phyloP scores from a whole-genome alignment of 2,329 filamentous ascomycete genomes.

The Neofusicoccum sp. region DNA sequence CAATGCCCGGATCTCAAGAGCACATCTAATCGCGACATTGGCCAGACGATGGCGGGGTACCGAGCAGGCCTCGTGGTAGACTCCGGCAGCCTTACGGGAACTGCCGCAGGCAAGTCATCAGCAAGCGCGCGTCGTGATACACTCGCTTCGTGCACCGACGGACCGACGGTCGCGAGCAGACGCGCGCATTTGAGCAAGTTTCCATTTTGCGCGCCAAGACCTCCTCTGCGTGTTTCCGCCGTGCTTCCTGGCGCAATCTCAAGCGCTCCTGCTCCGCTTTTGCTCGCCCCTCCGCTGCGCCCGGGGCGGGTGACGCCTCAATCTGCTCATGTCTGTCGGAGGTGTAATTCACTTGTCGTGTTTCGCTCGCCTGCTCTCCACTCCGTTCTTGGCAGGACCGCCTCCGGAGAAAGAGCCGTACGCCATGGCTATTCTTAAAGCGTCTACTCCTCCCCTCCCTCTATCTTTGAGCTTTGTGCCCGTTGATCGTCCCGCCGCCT shows the following conservation, averaged over 20 bases:
- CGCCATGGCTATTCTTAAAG: neutral
- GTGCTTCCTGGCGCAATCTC: slow-evolving; percentile 13
- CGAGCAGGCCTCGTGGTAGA: too few relatives aligned
- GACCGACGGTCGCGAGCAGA: slow-evolving; percentile 7
- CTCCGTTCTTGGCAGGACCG: slow-evolving; percentile 1
- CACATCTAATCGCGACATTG: too few relatives aligned
- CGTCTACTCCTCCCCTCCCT: neutral
- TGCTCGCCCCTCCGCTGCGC: too few relatives aligned
- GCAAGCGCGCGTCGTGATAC: neutral
- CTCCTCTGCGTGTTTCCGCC: slow-evolving; percentile 1
- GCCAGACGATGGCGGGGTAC: too few relatives aligned
- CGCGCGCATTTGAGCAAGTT: slow-evolving; percentile 21
- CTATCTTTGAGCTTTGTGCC: neutral
- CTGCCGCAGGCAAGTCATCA: too few relatives aligned
- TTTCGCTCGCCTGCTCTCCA: slow-evolving; percentile 1
- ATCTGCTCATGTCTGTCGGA: slow-evolving; percentile 7
- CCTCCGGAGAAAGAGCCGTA: neutral
- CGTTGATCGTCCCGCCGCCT: neutral
- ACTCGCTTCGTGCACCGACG: neutral
- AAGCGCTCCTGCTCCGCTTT: slow-evolving; percentile 5
- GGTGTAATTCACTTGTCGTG: slow-evolving; percentile 4
- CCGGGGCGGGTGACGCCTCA: neutral
- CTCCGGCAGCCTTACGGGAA: too few relatives aligned
- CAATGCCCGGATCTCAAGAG: neutral
- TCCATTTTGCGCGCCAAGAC: slow-evolving; percentile 13